Evolutionary conservation across 768 basidiomycete species (phyloP).

Genomic region (Coprinopsis cinerea): DNA sequence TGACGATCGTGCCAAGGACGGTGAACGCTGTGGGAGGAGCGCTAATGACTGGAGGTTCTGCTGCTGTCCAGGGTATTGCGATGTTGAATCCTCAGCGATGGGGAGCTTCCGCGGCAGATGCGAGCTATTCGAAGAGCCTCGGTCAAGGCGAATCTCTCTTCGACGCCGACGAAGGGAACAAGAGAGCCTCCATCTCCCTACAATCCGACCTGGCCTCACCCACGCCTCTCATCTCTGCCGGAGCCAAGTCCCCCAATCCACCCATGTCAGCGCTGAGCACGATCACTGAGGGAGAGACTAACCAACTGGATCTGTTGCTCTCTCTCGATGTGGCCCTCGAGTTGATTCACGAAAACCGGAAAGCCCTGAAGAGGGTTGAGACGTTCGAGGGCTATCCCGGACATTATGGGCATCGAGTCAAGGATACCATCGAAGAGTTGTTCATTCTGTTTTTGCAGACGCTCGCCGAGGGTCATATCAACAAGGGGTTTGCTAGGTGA

Average conservation of each 20-base stretch:
- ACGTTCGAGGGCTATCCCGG: slow-evolving; percentile 87
- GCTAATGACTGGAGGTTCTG: slow-evolving; percentile 58
- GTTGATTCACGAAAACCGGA: slow-evolving; percentile 89
- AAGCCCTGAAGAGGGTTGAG: slow-evolving; percentile 87
- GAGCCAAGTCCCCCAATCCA: background rate
- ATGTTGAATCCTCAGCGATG: slow-evolving; percentile 91
- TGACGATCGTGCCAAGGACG: slow-evolving; percentile 89
- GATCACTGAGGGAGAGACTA: slow-evolving; percentile 9
- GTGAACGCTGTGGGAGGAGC: slow-evolving; percentile 55
- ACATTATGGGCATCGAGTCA: slow-evolving; percentile 77
- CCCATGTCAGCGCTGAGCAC: background rate
- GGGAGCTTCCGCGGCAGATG: slow-evolving; percentile 30
- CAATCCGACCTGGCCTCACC: slow-evolving; percentile 13
- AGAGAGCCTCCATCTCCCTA: slow-evolving; percentile 2
- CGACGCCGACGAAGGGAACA: slow-evolving; percentile 31
- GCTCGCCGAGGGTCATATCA: slow-evolving; percentile 73
- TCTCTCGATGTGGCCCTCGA: slow-evolving; percentile 89
- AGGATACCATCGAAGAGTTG: slow-evolving; percentile 90
- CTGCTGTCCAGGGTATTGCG: slow-evolving; percentile 76
- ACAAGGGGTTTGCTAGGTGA: slow-evolving; percentile 71
- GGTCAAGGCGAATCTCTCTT: slow-evolving; percentile 43
- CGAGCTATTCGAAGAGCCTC: slow-evolving; percentile 31
- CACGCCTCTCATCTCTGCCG: slow-evolving; percentile 14
- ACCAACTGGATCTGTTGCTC: slow-evolving; percentile 76
- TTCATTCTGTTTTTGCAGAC: slow-evolving; percentile 82